A percentile compares a stretch with the other conserved stretches of the same genome.
These are phyloP conservation scores for Hippophae tibetana DNA, from an alignment of 306 rosid species.

Conservation along the genomic window DNA sequence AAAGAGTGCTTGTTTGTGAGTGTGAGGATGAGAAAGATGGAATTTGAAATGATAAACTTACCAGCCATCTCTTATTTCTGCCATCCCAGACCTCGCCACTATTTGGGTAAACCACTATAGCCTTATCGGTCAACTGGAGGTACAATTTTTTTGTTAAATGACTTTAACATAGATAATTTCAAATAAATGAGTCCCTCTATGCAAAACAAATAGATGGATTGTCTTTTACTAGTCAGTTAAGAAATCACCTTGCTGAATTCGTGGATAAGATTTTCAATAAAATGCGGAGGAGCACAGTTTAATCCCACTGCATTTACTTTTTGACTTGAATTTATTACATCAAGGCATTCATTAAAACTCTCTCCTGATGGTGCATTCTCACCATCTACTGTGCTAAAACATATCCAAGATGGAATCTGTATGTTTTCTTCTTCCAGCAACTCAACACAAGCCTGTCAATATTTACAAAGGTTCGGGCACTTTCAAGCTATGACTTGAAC, in stretches of 20 bases:
- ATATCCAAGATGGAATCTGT: conserved; percentile 75
- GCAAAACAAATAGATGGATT: too few species aligned
- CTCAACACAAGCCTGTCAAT: conserved; percentile 60
- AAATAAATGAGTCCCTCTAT: neutral
- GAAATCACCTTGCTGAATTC: conserved; percentile 50
- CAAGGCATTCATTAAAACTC: conserved; percentile 68
- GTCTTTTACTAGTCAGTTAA: too few species aligned
- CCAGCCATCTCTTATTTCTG: conserved; percentile 75
- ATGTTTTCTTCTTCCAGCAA: conserved; percentile 74
- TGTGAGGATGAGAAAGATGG: too few species aligned
- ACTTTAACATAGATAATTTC: conserved; percentile 2
- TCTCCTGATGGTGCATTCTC: conserved; percentile 79
- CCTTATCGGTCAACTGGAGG: conserved; percentile 66
- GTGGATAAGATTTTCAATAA: conserved; percentile 52
- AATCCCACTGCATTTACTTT: conserved; percentile 73
- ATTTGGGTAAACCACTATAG: conserved; percentile 70
- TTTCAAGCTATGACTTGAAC: neutral
- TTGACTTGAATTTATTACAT: conserved; percentile 39
- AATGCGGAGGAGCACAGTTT: conserved; percentile 86
- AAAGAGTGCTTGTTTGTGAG: neutral
- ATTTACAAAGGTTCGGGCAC: neutral
- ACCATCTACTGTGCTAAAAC: conserved; percentile 80
- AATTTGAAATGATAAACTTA: conserved; percentile 20
- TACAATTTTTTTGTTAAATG: neutral
- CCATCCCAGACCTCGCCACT: conserved; percentile 94